Base-by-base conservation (phyloP, 106 monocot species). In the Alisma plantagoaquatica region DNA sequence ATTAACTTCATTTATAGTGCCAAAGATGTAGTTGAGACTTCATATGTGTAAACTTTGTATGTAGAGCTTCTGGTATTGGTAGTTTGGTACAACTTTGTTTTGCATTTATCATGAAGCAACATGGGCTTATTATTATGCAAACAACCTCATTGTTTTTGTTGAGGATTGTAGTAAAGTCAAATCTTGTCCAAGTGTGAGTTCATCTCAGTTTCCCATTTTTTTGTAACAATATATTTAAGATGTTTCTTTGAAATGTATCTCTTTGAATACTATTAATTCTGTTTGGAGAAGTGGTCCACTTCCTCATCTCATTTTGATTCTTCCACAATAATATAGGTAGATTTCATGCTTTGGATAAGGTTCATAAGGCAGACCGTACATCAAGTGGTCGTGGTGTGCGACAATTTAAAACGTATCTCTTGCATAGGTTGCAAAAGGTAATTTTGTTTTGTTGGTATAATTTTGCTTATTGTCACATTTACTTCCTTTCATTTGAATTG, bases 391-490 rank as follows among this genome's bases (percentile, higher is more conserved):
- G 94, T 49, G 94, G 94, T 51, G 88, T 94, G 63, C 87, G 83
- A 14, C 94, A 94, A 44, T 94, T 94, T 57, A 94, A 94, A 63
- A 94, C 94, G 19, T 87, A 83, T 73, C 87, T 94, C 27, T 57
- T 87, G 31, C 94, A 94, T 66, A 79, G 77, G 45, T 74, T 94
- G 45, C 87, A 94, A 68, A 80, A 84, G 94, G 94, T 94, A 56
- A 45, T 3, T 9, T 20, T 54, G 25, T 18, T 54, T 9, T 31
- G 16, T 10, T 31, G 17, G 54, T 18, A 18, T 51, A 10, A 9
- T 47, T 16, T 47, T 48, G n/a, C n/a, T n/a, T n/a, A n/a, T n/a
- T n/a, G n/a, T n/a, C n/a, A n/a, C n/a, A n/a, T n/a, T n/a, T n/a
- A n/a, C n/a, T n/a, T n/a, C n/a, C n/a, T n/a, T n/a, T n/a, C n/a